phyloP scores from a whole-genome alignment of 1,284 basidiomycete genomes.

The Apiotrichum gamsii region DNA sequence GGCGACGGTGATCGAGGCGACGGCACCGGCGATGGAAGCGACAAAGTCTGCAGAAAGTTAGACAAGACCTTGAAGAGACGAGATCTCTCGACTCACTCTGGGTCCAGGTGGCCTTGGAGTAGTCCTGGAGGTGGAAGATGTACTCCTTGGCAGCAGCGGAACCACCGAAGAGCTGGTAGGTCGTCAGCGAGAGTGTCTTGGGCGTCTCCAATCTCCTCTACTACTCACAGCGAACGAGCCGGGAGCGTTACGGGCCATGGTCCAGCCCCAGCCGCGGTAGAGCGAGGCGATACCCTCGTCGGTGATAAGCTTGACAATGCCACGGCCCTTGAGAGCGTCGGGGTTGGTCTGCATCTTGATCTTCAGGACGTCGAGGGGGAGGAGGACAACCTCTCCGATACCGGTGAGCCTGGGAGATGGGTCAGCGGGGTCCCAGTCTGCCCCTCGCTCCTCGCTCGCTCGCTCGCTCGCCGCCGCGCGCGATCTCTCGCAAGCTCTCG shows the following conservation, averaged over 20 bases:
- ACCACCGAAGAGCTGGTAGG: constrained; percentile 78
- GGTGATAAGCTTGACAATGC: constrained; percentile 78
- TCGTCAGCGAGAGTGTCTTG: background rate
- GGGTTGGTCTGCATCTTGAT: constrained; percentile 98
- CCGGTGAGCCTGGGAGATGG: constrained; percentile 69
- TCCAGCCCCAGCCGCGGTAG: constrained; percentile 99
- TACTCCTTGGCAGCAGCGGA: constrained; percentile 93
- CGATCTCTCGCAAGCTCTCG: background rate
- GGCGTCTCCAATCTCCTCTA: background rate
- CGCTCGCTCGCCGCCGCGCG: no score
- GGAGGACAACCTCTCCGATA: constrained; percentile 93
- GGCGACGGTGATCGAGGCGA: constrained; percentile 91
- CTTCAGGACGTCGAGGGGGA: constrained; percentile 93
- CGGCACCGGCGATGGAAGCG: constrained; percentile 87
- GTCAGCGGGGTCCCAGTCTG: no score
- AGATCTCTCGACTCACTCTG: constrained; percentile 68
- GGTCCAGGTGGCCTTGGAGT: constrained; percentile 84
- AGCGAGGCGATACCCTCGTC: constrained; percentile 83
- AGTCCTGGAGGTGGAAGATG: constrained; percentile 79
- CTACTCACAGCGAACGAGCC: constrained; percentile 81
- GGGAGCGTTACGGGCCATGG: constrained; percentile 93
- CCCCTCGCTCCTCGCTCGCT: no score
- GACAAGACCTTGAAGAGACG: constrained; percentile 12
- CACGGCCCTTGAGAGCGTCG: constrained; percentile 88
- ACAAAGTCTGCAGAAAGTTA: constrained; percentile 64